Base-by-base conservation (phyloP, 768 basidiomycete species). In the Polyporus arcularius region DNA sequence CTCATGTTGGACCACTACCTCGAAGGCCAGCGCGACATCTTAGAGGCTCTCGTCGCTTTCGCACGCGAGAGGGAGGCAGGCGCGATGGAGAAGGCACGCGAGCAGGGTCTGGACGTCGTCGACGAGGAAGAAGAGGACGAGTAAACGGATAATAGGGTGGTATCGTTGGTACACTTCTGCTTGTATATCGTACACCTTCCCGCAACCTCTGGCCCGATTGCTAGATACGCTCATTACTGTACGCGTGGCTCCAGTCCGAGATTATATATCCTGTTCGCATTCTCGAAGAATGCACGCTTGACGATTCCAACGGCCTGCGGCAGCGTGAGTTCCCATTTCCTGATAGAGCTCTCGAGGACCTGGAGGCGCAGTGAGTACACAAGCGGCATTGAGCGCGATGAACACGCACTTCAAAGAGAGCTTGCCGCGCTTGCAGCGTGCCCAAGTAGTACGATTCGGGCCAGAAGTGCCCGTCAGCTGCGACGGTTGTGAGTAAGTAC, bases 381-480 rank as follows among this genome's bases (percentile, higher is more conserved):
- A 2, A n/a, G 39, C 30, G 15, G 15, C 14, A 4, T 18, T 10
- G 18, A 7, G 10, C 38, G 32, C 15, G 42, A 48, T 16, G 6
- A 11, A 30, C 10, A 28, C 76, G 50, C 59, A 88, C 90, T 61
- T 84, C 77, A 60, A 76, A 88, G 35, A 93, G 72, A 0, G 79
- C 85, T 42, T 83, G 70, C 28, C 91, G 80, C 3, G 87, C 83
- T 73, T 92, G 91, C 1, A 81, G 47, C 6, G 78, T 80, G 3
- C 84, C 88, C 12, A 92, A 77, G 69, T 90, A 91, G 67, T 82
- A 93, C 0, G 83, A 80, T 68, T 92, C 91, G 3, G 90, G 91
- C 84, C 88, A 91, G 82, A 86, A 85, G 66, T 85, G 84, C 9
- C 82, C 85, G 66, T 91, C 87, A 48, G 84, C 83, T 82, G 26